Conservation (phyloP, 176 grass and related monocot species). For the Avena atlantica region DNA sequence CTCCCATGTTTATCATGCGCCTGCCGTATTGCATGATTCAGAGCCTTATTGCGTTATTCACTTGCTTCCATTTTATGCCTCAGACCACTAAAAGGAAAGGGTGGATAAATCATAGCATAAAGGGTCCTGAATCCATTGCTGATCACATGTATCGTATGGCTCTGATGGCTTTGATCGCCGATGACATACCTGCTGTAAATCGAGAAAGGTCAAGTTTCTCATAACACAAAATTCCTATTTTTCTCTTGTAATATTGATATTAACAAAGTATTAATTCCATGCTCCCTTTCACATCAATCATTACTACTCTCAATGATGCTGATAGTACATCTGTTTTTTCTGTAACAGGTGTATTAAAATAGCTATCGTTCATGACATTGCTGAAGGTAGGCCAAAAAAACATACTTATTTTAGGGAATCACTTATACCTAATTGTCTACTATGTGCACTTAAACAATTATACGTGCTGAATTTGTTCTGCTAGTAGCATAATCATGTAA, state of each 20-base stretch:
- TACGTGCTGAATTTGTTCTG: not conserved
- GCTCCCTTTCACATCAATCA: not conserved
- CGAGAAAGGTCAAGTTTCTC: constrained; percentile 69
- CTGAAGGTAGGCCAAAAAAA: constrained; percentile 70
- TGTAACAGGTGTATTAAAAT: constrained; percentile 91
- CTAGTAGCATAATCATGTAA: not conserved
- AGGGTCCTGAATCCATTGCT: constrained; percentile 90
- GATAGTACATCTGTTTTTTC: not conserved
- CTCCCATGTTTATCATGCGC: not conserved
- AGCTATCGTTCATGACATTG: constrained; percentile 98
- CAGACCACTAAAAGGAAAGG: constrained; percentile 98
- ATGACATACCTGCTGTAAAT: constrained; percentile 70
- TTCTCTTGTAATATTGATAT: not conserved
- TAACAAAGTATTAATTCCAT: not conserved
- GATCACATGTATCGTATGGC: constrained; percentile 99
- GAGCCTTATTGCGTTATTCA: not conserved
- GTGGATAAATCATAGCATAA: constrained; percentile 91
- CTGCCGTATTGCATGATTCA: constrained; percentile 16
- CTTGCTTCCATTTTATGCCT: constrained; percentile 3
- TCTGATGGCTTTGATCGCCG: constrained; percentile 83
- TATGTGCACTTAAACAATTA: not conserved
- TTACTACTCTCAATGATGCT: constrained; percentile 23
- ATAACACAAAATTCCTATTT: not conserved
- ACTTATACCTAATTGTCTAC: not conserved
- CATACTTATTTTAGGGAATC: too few relatives aligned